Percentiles rank a stretch among this genome's conserved stretches.
Evolutionary conservation across 768 basidiomycete species (phyloP).

Genomic region (Suillus ampliporus): DNA sequence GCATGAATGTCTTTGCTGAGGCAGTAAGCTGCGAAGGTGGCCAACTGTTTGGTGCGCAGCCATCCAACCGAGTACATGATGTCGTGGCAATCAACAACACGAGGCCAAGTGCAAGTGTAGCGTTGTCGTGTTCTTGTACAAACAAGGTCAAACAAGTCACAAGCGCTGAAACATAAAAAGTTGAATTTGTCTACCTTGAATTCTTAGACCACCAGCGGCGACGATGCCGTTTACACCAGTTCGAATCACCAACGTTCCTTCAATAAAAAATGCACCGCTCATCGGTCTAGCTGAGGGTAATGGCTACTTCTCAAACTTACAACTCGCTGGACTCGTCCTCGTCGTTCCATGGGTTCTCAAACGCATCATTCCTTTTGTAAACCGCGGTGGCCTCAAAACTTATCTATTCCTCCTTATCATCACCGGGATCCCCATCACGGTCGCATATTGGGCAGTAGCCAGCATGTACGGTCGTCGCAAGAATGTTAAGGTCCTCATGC

Average conservation of each 20-base stretch:
- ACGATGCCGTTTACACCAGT: conserved; percentile 54
- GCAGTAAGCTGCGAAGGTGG: too few relatives aligned
- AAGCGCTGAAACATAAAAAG: conserved; percentile 4
- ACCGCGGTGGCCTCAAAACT: conserved; percentile 83
- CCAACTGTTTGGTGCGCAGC: too few relatives aligned
- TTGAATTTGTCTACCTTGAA: neutral
- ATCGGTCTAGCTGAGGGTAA: conserved; percentile 86
- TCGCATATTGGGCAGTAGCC: conserved; percentile 90
- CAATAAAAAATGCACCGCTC: conserved; percentile 87
- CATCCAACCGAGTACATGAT: too few relatives aligned
- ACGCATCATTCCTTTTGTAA: conserved; percentile 79
- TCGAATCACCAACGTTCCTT: conserved; percentile 67
- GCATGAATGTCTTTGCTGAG: too few relatives aligned
- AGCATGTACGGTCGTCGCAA: conserved; percentile 80
- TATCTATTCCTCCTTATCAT: conserved; percentile 82
- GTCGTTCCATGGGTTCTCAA: conserved; percentile 87
- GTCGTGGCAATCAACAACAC: too few relatives aligned
- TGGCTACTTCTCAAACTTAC: conserved; percentile 79
- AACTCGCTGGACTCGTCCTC: conserved; percentile 79
- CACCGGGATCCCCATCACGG: conserved; percentile 74
- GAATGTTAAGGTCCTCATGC: conserved; percentile 86
- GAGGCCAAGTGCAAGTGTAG: too few relatives aligned
- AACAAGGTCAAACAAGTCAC: neutral
- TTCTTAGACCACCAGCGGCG: neutral
- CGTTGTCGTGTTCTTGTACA: neutral